Evolutionary conservation across 2,329 filamentous ascomycete species (phyloP).

Genomic region (Dothideomycetes sp.): DNA sequence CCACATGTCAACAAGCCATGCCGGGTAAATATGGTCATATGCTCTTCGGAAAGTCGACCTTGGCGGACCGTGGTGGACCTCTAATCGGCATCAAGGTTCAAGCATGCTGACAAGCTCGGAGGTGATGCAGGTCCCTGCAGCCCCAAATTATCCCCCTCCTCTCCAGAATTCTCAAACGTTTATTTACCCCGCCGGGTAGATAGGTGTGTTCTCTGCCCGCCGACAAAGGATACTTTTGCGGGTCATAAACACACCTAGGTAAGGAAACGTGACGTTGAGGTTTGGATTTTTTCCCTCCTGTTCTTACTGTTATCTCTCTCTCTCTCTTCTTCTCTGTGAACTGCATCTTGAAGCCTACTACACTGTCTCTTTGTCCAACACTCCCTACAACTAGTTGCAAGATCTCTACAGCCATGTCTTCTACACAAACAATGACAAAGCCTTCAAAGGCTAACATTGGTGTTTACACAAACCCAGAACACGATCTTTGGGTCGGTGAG

Average conservation of each 20-base stretch:
- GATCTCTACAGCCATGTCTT: constrained; percentile 8
- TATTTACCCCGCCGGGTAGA: constrained; percentile 12
- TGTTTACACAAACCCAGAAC: constrained; percentile 87
- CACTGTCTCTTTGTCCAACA: neutral
- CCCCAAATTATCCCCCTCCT: constrained; percentile 12
- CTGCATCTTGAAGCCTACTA: neutral
- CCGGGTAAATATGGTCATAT: too few relatives aligned
- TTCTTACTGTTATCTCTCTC: constrained; percentile 5
- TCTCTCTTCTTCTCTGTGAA: neutral
- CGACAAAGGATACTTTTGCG: constrained; percentile 9
- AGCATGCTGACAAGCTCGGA: constrained; percentile 1
- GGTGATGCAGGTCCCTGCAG: too few relatives aligned
- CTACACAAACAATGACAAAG: constrained; percentile 12
- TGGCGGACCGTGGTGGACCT: too few relatives aligned
- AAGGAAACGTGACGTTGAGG: constrained; percentile 7
- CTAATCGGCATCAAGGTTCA: too few relatives aligned
- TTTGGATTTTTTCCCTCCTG: constrained; percentile 2
- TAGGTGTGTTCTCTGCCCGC: constrained; percentile 7
- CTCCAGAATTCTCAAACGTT: too few relatives aligned
- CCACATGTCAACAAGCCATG: too few relatives aligned
- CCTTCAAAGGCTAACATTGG: constrained; percentile 75
- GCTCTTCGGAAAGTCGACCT: too few relatives aligned
- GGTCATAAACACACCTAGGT: constrained; percentile 10
- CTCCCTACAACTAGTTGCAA: neutral
- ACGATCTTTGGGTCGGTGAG: constrained; percentile 82